Base-by-base conservation (phyloP, 176 grass and related monocot species). In the Typha latifolia region DNA sequence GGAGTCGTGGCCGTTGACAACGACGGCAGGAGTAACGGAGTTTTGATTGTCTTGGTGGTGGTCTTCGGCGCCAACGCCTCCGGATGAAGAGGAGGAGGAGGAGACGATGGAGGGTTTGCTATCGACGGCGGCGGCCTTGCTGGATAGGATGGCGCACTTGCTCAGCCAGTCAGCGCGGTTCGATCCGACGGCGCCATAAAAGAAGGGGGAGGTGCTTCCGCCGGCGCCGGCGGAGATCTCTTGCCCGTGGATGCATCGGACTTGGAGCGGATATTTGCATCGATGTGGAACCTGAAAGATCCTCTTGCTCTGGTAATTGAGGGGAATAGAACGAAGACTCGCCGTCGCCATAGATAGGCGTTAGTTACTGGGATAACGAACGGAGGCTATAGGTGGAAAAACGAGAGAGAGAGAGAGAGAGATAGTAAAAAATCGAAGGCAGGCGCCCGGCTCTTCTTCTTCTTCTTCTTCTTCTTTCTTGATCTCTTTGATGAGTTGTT, bases 131-230 rank as follows among this genome's bases (percentile, higher is more conserved):
- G 24, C 51, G 68, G 29, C 72, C 12, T 74, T 63, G 72, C 72
- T 53, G 16, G 72, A 75, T n/a, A 75, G 63, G 62, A 75, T 75
- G 62, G 63, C 62, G 63, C 72, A 75, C 27, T 62, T 14, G 72
- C 72, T 75, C 49, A 22, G 49, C 72, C 72, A 75, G 31, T 75
- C 72, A 27, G 63, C 49, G 4, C 62, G 72, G 63, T 14, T 55
- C 49, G 27, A 22, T 4, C 49, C 62, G 49, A 66, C 50, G 62
- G 72, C 49, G 29, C 49, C 31, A 12, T 66, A 26, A 27, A 75
- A 75, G 49, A 66, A 75, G n/a, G 49, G 13, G 5, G 59, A 49
- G 70, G 14, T 53, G 51, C 13, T 14, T 53, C 62, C 27, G 62
- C 62, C 26, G 62, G 62, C 13, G 27, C 21, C 26, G 62, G 62